Conservation (phyloP, 78 protist species). For the Dictyostelium intermedium region DNA sequence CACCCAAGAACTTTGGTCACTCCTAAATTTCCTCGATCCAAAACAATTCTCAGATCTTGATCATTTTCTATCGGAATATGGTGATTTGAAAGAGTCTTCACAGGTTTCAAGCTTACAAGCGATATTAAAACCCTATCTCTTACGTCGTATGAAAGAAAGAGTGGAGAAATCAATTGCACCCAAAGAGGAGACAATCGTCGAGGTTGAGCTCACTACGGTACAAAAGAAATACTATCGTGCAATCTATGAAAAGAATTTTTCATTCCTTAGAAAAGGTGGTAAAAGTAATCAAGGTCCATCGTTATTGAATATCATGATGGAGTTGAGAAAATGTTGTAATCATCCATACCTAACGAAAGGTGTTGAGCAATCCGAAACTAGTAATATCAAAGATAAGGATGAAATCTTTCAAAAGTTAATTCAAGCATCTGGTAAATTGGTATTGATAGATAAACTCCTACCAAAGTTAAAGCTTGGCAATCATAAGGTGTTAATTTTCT, state of each 20-base stretch:
- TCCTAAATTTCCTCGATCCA: conserved; percentile 91
- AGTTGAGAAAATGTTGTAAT: conserved; percentile 97
- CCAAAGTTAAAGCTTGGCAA: conserved; percentile 85
- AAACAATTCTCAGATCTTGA: conserved; percentile 32
- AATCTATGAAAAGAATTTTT: conserved; percentile 88
- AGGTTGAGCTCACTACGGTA: conserved; percentile 89
- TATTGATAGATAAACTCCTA: conserved; percentile 94
- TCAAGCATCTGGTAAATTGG: conserved; percentile 93
- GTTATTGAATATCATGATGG: conserved; percentile 95
- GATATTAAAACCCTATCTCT: conserved; percentile 57
- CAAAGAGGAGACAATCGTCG: conserved; percentile 92
- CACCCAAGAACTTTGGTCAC: conserved; percentile 90
- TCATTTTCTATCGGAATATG: conserved; percentile 82
- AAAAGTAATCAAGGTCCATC: conserved; percentile 67
- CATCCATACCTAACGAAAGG: conserved; percentile 94
- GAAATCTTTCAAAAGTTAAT: conserved; percentile 31
- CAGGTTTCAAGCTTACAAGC: conserved; percentile 80
- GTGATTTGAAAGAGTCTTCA: conserved; percentile 81
- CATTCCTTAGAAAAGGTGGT: conserved; percentile 80
- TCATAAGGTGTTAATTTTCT: conserved; percentile 95
- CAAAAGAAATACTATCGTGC: conserved; percentile 97
- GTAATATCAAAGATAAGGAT: neutral
- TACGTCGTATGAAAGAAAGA: conserved; percentile 94
- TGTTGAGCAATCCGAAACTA: conserved; percentile 58
- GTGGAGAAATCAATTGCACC: conserved; percentile 91